Evolutionary conservation across 2,329 filamentous ascomycete genomes (phyloP), one percentile per base, ranked within the genome.

Genomic region (Aaosphaeria pasadenensis): DNA sequence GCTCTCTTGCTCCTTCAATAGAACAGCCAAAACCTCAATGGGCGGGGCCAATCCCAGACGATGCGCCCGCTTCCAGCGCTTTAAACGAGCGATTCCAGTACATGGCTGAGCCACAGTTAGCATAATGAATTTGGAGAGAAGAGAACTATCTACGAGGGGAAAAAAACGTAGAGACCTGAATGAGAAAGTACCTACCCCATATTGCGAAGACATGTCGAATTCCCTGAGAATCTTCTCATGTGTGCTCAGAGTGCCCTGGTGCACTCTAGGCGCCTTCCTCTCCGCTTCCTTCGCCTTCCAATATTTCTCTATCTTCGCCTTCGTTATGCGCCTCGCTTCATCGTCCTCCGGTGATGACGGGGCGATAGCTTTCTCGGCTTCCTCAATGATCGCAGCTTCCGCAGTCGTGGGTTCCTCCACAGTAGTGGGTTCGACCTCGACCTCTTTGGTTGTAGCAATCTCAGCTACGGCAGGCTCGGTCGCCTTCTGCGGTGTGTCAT

Each of bases 141-240:
- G 2, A 24, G 17, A 3, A 24, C 17, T 24, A 24, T 24, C 17
- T 24, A 24, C 3, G 17, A 36, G 33, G 33, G 3, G 17, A 40
- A 40, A 6, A 38, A 39, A 39, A 30, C 11, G 9, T 30, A 7
- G 6, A 32, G 43, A 42, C 17, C 46, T 5, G 29, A 24, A 33
- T 33, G 17, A 39, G 30, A 36, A 17, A 11, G 11, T n/a, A 36
- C 88, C 76, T 83, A 95, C 91, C 48, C 94, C 94, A 69, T 89
- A 99, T 62, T 96, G 89, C 51, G 82, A 89, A 63, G 86, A 94
- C 56, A 95, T 87, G 68, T 99, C 94, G 72, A 94, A 99, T 67
- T 96, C 89, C 54, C 92, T 79, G 61, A 97, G 71, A 29, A 97
- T 84, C 76, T 92, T 96, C 77, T 97, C 91, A 47, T 87, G 79